Evolutionary conservation across 306 rosid genomes (phyloP).

Genomic region (Cicer arietinum): DNA sequence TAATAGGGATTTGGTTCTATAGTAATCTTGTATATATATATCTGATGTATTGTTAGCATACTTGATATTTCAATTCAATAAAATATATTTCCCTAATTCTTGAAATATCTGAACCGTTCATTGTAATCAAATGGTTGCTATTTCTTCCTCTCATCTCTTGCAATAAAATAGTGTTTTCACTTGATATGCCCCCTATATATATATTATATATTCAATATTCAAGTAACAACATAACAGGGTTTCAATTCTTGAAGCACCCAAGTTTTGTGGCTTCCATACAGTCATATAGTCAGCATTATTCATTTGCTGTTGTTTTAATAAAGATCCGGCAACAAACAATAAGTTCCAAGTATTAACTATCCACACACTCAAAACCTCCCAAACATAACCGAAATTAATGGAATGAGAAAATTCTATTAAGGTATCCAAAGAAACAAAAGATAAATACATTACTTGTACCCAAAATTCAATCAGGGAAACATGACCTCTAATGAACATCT

Average conservation of each 20-base stretch:
- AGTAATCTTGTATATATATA: too few relatives aligned
- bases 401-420: not conserved
- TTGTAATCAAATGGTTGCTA: too few relatives aligned
- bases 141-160: too few relatives aligned
- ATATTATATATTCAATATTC: too few relatives aligned
- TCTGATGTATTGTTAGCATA: too few relatives aligned
- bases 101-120: too few relatives aligned
- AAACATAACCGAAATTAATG: not conserved
- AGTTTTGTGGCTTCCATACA: not conserved
- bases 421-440: not conserved
- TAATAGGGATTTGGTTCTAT: too few relatives aligned
- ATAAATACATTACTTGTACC: not conserved
- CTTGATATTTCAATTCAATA: too few relatives aligned
- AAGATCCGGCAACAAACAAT: constrained; percentile 1
- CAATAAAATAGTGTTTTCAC: too few relatives aligned
- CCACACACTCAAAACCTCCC: not conserved
- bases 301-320: not conserved
- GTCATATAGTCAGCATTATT: not conserved
- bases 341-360: not conserved
- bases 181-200: too few relatives aligned
- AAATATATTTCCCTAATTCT: too few relatives aligned
- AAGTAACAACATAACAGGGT: not conserved
- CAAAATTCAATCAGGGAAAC: not conserved
- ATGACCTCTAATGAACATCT: not conserved
- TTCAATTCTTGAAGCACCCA: not conserved